Evolutionary conservation across 164 flowering plant species (phyloP).

Genomic region (Sedum album): DNA sequence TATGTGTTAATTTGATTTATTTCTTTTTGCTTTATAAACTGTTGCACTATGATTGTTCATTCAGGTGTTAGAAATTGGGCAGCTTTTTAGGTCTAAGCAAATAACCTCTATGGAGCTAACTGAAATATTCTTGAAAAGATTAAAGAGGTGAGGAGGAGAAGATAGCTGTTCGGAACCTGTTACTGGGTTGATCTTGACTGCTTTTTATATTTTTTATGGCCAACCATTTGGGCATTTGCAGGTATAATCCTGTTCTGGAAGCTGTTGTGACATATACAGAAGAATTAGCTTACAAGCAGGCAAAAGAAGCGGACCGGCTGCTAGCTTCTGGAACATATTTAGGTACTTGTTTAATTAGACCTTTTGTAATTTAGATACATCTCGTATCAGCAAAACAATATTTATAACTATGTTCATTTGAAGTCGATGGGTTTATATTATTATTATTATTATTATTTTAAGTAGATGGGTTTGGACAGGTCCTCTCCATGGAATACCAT

Average conservation of each 20-base stretch:
- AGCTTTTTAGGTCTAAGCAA: constrained; percentile 57
- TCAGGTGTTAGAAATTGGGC: constrained; percentile 75
- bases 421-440: background rate
- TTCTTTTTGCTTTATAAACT: background rate
- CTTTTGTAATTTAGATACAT: background rate
- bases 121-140: constrained; percentile 51
- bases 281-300: constrained; percentile 77
- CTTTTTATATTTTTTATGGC: constrained; percentile 7
- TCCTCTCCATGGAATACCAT: constrained; percentile 95
- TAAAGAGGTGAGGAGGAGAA: constrained; percentile 42
- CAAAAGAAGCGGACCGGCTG: constrained; percentile 65
- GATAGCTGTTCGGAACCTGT: no score
- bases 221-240: constrained; percentile 12
- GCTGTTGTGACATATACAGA: constrained; percentile 71
- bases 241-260: constrained; percentile 63
- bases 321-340: constrained; percentile 61
- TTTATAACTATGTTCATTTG: background rate
- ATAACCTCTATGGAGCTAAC: constrained; percentile 73
- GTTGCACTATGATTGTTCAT: background rate
- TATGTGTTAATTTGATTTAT: background rate
- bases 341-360: constrained; percentile 35
- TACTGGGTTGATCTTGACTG: background rate
- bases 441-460: no score
- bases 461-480: constrained; percentile 27
- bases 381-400: background rate